Evolutionary conservation across 164 flowering plant genomes (phyloP).

Genomic region (Protea cynaroides): DNA sequence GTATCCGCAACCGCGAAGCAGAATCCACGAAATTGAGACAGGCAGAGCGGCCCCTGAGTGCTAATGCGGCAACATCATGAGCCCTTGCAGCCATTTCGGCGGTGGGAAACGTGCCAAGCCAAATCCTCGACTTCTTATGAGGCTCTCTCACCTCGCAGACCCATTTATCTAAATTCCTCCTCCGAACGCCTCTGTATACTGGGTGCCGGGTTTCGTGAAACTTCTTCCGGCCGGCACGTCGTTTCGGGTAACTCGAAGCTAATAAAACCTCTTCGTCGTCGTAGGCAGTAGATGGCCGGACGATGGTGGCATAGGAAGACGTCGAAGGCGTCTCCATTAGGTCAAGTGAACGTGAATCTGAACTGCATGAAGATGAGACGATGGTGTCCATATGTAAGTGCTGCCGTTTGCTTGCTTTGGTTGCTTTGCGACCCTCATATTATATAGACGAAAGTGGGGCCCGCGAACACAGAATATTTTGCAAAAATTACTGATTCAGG

Average conservation of each 20-base stretch:
- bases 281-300: background rate
- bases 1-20: conserved; percentile 46
- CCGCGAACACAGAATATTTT: too few relatives aligned
- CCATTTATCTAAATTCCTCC: conserved; percentile 47
- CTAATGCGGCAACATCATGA: conserved; percentile 65
- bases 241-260: conserved; percentile 46
- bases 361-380: too few relatives aligned
- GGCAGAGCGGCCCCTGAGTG: conserved; percentile 52
- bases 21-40: conserved; percentile 82
- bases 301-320: background rate
- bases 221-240: conserved; percentile 50
- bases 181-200: conserved; percentile 51
- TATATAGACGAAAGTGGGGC: too few relatives aligned
- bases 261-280: conserved; percentile 41
- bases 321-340: background rate
- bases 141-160: conserved; percentile 77
- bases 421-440: too few relatives aligned
- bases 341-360: background rate
- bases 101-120: conserved; percentile 62
- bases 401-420: too few relatives aligned
- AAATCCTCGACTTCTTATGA: conserved; percentile 50
- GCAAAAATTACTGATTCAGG: too few relatives aligned
- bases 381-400: too few relatives aligned
- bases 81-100: conserved; percentile 73
- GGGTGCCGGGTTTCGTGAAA: conserved; percentile 69